phyloP scores from a whole-genome alignment of 1,284 basidiomycete genomes.

The Fomitopsis betulina region DNA sequence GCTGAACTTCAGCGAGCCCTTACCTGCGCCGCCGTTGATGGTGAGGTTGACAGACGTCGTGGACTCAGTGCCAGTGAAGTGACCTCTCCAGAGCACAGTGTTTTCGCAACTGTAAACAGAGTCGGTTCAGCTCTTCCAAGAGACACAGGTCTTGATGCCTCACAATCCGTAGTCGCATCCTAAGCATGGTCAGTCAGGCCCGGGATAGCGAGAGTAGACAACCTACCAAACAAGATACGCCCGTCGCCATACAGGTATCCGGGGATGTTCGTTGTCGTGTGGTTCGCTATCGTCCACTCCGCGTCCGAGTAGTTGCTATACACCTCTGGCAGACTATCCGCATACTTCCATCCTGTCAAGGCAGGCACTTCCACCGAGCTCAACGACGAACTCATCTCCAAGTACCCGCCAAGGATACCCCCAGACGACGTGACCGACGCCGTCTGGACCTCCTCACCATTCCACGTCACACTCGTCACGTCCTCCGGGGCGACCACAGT shows the following conservation, averaged over 20 bases:
- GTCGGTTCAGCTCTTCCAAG: neutral
- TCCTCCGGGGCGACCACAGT: constrained; percentile 47
- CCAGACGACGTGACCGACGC: constrained; percentile 7
- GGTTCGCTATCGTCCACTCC: constrained; percentile 60
- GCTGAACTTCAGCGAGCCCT: constrained; percentile 6
- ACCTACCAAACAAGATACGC: constrained; percentile 56
- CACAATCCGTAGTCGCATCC: constrained; percentile 80
- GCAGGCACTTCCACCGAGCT: constrained; percentile 26
- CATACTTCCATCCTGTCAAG: constrained; percentile 63
- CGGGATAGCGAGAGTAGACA: neutral
- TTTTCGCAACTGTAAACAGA: constrained; percentile 63
- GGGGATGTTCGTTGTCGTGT: constrained; percentile 63
- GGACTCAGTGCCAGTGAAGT: constrained; percentile 57
- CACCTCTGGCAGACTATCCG: constrained; percentile 70
- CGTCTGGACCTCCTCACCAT: constrained; percentile 44
- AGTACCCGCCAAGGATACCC: constrained; percentile 20
- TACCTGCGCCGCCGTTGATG: constrained; percentile 77
- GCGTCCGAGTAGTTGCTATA: constrained; percentile 50
- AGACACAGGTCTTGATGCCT: constrained; percentile 24
- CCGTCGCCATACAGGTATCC: constrained; percentile 70
- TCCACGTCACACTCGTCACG: constrained; percentile 62
- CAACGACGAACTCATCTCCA: constrained; percentile 15
- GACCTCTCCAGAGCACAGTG: constrained; percentile 74
- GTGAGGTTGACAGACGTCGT: constrained; percentile 65
- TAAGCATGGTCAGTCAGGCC: constrained; percentile 1